Conservation (phyloP, 768 basidiomycete genomes). For the Trametes maxima region DNA sequence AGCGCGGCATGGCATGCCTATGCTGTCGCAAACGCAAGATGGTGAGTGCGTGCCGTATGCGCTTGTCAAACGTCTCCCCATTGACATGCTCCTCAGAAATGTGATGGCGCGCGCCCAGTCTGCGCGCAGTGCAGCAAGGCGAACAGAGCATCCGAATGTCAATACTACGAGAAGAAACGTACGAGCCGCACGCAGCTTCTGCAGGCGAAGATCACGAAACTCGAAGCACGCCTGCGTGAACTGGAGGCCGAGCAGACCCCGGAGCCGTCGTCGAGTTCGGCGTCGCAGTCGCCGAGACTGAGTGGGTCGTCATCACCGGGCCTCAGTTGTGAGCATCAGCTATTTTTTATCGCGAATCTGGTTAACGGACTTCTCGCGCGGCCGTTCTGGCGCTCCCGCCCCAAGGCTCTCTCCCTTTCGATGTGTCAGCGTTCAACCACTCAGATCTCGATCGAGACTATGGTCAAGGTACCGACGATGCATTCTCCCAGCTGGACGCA, state of each 20-base stretch:
- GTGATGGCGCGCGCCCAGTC: slow-evolving; percentile 57
- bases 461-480: neutral
- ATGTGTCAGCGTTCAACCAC: slow-evolving; percentile 8
- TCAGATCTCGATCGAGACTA: slow-evolving; percentile 13
- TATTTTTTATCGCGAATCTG: neutral
- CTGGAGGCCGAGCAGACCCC: slow-evolving; percentile 45
- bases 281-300: slow-evolving; percentile 26
- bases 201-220: slow-evolving; percentile 54
- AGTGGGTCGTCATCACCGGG: slow-evolving; percentile 21
- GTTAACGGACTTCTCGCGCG: neutral
- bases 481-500: neutral
- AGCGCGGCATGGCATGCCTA: slow-evolving; percentile 43
- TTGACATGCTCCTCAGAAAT: slow-evolving; percentile 47
- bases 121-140: slow-evolving; percentile 59
- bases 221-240: slow-evolving; percentile 56
- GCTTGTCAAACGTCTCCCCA: neutral
- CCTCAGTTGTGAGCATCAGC: slow-evolving; percentile 5
- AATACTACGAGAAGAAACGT: slow-evolving; percentile 61
- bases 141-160: slow-evolving; percentile 51
- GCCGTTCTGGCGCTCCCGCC: neutral
- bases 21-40: slow-evolving; percentile 45
- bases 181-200: slow-evolving; percentile 62
- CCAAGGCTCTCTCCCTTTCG: slow-evolving; percentile 6
- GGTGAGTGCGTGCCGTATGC: slow-evolving; percentile 24
- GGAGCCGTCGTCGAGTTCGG: slow-evolving; percentile 27